phyloP scores from a whole-genome alignment of 2,329 filamentous ascomycete genomes.

The Echinosphaeria canescens region DNA sequence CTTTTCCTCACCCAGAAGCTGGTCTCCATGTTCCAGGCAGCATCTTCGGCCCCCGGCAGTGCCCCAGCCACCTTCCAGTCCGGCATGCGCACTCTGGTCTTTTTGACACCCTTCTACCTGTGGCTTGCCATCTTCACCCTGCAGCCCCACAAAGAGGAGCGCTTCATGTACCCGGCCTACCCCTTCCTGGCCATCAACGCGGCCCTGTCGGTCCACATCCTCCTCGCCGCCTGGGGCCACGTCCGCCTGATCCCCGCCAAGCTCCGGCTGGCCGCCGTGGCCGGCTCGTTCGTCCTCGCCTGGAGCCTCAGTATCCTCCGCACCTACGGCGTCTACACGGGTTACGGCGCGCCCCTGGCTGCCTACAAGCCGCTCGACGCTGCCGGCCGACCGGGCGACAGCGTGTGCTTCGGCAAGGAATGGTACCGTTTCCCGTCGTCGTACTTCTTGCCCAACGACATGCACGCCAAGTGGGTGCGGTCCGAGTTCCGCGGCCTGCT shows the following conservation, averaged over 20 bases:
- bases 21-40: too few relatives aligned
- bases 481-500: slow-evolving; percentile 79
- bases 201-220: slow-evolving; percentile 61
- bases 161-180: slow-evolving; percentile 97
- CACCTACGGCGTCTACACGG: slow-evolving; percentile 55
- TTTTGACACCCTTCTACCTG: slow-evolving; percentile 74
- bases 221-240: slow-evolving; percentile 55
- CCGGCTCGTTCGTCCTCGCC: slow-evolving; percentile 37
- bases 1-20: slow-evolving; percentile 55
- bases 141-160: slow-evolving; percentile 93
- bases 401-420: slow-evolving; percentile 81
- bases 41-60: slow-evolving; percentile 35
- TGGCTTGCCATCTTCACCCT: slow-evolving; percentile 83
- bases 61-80: slow-evolving; percentile 41
- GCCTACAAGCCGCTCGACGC: slow-evolving; percentile 44
- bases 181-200: slow-evolving; percentile 81
- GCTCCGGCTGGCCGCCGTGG: slow-evolving; percentile 47
- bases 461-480: slow-evolving; percentile 74
- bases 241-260: slow-evolving; percentile 51
- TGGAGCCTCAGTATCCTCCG: slow-evolving; percentile 47
- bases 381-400: slow-evolving; percentile 37
- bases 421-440: slow-evolving; percentile 97
- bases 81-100: slow-evolving; percentile 53
- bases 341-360: slow-evolving; percentile 61
- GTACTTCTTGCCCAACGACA: slow-evolving; percentile 67